Evolutionary conservation across 2,329 filamentous ascomycete species (phyloP).

Genomic region (Aspergillus ruber): DNA sequence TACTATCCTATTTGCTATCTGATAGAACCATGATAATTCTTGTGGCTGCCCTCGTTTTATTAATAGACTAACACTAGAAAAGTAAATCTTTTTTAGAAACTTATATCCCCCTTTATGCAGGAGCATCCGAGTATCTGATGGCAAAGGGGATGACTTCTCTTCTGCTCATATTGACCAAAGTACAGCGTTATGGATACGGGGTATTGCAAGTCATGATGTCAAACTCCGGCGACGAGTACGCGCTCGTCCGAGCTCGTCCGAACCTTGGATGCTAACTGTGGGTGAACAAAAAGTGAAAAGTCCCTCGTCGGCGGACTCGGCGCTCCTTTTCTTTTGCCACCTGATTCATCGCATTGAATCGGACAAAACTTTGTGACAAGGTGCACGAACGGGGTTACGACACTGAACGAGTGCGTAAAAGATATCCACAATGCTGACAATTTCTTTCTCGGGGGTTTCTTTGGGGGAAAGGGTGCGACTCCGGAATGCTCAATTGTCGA

Average conservation of each 20-base stretch:
- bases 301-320: neutral
- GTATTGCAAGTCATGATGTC: conserved; percentile 5
- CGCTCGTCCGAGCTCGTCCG: conserved; percentile 3
- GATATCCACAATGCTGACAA: neutral
- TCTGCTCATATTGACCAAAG: too few species aligned
- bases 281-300: neutral
- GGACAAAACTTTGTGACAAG: neutral
- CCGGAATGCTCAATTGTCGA: conserved; percentile 4
- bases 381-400: neutral
- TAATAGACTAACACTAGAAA: neutral
- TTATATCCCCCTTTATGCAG: neutral
- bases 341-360: neutral
- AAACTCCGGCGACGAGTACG: neutral
- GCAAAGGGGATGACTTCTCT: too few species aligned
- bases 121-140: neutral
- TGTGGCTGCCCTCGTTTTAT: neutral
- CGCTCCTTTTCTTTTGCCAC: neutral
- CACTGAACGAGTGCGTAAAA: too few species aligned
- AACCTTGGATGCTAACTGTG: conserved; percentile 5
- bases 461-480: neutral
- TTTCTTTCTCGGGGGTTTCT: neutral
- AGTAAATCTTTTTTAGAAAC: neutral
- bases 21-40: too few species aligned
- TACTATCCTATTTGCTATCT: too few species aligned
- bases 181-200: too few species aligned